phyloP scores from a whole-genome alignment of 805 yeast species.

The Lipomyces chichibuensis region DNA sequence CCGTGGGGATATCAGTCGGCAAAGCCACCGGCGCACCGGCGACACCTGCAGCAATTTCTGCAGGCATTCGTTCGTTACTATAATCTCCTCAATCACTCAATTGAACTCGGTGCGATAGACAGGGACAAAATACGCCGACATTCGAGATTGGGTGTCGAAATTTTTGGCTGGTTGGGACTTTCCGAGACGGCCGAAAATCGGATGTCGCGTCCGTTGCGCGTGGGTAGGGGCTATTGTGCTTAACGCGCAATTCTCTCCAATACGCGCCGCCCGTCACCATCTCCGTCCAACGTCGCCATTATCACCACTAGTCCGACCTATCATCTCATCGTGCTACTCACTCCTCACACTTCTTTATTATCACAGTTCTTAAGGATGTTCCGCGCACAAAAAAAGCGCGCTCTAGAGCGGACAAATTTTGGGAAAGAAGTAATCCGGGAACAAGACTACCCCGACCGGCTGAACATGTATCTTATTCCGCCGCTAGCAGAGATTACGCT shows the following conservation, averaged over 20 bases:
- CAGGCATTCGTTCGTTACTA: background rate
- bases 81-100: background rate
- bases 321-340: too few species aligned
- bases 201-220: background rate
- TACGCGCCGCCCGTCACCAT: too few species aligned
- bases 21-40: conserved; percentile 5
- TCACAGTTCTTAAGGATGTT: conserved; percentile 37
- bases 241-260: too few species aligned
- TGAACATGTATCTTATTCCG: conserved; percentile 74
- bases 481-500: conserved; percentile 85
- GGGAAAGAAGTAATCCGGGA: conserved; percentile 45
- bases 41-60: background rate
- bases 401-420: conserved; percentile 39
- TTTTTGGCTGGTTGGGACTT: background rate
- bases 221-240: background rate
- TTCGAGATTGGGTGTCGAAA: background rate
- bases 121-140: background rate
- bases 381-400: conserved; percentile 39
- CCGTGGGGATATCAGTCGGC: background rate
- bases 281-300: too few species aligned
- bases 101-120: background rate
- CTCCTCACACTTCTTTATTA: background rate
- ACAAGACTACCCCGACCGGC: conserved; percentile 56
- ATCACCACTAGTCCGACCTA: too few species aligned
- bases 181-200: background rate